Evolutionary conservation across 2,329 filamentous ascomycete genomes (phyloP).

Genomic region (Curvularia eragrostidis): DNA sequence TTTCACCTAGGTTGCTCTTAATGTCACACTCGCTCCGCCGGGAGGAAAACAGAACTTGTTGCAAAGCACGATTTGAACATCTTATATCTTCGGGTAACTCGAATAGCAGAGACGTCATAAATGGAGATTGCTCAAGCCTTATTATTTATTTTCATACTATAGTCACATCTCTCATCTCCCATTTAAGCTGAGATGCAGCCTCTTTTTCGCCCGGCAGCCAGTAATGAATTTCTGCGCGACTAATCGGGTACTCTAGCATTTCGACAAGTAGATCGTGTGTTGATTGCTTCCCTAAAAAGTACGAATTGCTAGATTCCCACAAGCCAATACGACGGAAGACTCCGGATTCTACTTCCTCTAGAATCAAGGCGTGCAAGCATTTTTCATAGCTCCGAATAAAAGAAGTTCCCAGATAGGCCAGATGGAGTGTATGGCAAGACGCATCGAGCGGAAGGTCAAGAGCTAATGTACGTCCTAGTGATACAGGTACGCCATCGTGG

Average conservation of each 20-base stretch:
- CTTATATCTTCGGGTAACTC: too few species aligned
- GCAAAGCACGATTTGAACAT: too few species aligned
- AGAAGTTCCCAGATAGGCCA: neutral
- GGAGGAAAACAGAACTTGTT: too few species aligned
- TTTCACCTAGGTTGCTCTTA: neutral
- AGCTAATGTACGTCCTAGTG: rapidly evolving
- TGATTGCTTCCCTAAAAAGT: too few species aligned
- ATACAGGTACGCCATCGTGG: neutral
- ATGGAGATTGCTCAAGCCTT: too few species aligned
- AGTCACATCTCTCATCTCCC: neutral
- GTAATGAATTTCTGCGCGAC: too few species aligned
- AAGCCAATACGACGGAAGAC: neutral
- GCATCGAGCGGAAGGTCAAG: neutral
- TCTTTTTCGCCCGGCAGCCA: neutral
- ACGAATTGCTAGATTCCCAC: too few species aligned
- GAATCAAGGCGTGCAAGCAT: neutral
- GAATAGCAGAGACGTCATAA: too few species aligned
- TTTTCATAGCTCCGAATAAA: too few species aligned
- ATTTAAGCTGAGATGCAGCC: neutral
- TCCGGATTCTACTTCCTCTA: neutral
- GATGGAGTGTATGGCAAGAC: neutral
- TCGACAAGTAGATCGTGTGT: neutral
- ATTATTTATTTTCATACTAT: too few species aligned
- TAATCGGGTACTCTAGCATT: too few species aligned
- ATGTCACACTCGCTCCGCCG: neutral